Percentiles rank a stretch among this genome's conserved stretches.
Conservation (phyloP, 2,329 filamentous ascomycete species). For the Scortechinia acanthostroma region DNA sequence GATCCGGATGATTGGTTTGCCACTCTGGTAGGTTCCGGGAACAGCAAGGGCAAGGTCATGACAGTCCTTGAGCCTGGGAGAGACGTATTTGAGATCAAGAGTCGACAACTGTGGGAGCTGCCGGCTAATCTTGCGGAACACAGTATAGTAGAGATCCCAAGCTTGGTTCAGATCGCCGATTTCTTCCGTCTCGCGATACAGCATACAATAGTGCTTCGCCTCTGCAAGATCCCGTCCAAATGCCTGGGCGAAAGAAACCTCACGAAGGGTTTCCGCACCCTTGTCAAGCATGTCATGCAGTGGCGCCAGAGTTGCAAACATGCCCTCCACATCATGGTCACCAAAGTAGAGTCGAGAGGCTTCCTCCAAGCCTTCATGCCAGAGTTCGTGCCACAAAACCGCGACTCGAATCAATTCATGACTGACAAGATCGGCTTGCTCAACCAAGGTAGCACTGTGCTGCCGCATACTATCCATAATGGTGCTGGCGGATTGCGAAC, state of each 20-base stretch:
- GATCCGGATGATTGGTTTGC: constrained; percentile 71
- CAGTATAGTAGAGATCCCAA: constrained; percentile 98
- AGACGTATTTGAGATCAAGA: constrained; percentile 92
- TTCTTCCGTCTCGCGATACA: constrained; percentile 82
- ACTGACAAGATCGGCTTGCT: constrained; percentile 91
- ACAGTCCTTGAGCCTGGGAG: constrained; percentile 80
- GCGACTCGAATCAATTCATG: constrained; percentile 95
- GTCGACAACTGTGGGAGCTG: constrained; percentile 89
- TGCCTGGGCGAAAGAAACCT: constrained; percentile 94
- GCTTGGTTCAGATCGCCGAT: constrained; percentile 93
- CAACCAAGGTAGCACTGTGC: constrained; percentile 84
- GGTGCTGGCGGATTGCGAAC: constrained; percentile 79
- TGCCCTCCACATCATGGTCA: constrained; percentile 93
- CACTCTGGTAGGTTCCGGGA: constrained; percentile 78
- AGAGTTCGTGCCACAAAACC: constrained; percentile 96
- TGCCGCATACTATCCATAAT: constrained; percentile 98
- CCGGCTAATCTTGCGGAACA: constrained; percentile 89
- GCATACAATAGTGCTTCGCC: constrained; percentile 89
- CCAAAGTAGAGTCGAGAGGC: constrained; percentile 94
- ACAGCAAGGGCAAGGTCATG: constrained; percentile 85
- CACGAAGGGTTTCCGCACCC: constrained; percentile 84
- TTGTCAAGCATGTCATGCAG: constrained; percentile 85
- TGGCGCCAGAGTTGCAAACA: constrained; percentile 85
- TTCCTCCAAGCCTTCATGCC: constrained; percentile 96
- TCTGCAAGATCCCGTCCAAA: constrained; percentile 94